Percentiles rank a stretch among this genome's conserved stretches.
Evolutionary conservation across 257 asterid genomes (phyloP).

Genomic region (Nicotiana obtusifolia): DNA sequence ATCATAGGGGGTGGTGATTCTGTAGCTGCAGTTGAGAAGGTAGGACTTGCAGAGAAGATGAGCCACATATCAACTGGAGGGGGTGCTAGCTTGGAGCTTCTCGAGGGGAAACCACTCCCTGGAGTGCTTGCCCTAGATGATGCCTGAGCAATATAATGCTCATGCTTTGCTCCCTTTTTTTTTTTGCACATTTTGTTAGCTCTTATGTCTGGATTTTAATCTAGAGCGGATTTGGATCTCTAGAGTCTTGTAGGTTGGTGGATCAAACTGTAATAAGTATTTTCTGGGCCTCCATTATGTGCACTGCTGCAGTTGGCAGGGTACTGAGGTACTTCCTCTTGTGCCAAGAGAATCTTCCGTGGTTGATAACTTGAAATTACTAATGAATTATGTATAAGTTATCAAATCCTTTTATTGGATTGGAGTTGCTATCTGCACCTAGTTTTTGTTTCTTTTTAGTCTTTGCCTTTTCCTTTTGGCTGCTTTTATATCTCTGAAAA

Average conservation of each 20-base stretch:
- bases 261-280: conserved; percentile 5
- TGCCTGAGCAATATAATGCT: conserved; percentile 31
- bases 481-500: background rate
- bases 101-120: conserved; percentile 79
- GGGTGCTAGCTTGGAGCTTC: conserved; percentile 93
- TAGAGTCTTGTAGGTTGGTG: conserved; percentile 5
- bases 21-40: conserved; percentile 96
- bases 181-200: conserved; percentile 3
- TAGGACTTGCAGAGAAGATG: conserved; percentile 85
- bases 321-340: conserved; percentile 2
- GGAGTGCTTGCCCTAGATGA: conserved; percentile 80
- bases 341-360: background rate
- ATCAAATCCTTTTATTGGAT: background rate
- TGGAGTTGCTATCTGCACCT: background rate
- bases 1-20: conserved; percentile 92
- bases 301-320: background rate
- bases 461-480: background rate
- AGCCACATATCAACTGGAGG: conserved; percentile 96
- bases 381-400: background rate
- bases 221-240: conserved; percentile 5
- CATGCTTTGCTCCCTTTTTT: background rate
- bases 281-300: background rate
- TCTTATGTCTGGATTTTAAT: conserved; percentile 9
- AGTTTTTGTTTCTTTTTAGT: background rate
- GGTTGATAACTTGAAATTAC: background rate